Evolutionary conservation across 768 basidiomycete species (phyloP).

Genomic region (Naematelia encephala): DNA sequence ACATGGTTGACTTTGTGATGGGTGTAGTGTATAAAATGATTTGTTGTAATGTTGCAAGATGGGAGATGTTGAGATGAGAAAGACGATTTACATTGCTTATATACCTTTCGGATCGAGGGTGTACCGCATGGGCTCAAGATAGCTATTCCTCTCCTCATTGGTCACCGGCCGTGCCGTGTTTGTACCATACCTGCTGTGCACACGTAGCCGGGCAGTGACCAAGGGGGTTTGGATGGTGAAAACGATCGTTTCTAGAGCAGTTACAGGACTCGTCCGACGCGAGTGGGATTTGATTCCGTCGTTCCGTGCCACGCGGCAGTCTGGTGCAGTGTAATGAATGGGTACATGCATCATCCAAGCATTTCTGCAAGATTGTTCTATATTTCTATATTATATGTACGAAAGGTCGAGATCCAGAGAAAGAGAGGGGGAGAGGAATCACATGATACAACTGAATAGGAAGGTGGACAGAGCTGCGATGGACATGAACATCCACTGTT

Average conservation of each 20-base stretch:
- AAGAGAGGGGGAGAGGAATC: too few relatives aligned
- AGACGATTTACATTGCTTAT: not conserved
- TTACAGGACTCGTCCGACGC: not conserved
- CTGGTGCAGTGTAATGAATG: too few relatives aligned
- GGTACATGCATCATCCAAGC: not conserved
- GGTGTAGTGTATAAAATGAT: not conserved
- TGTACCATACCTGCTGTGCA: not conserved
- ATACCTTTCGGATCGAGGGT: not conserved
- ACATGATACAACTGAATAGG: too few relatives aligned
- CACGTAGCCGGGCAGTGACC: not conserved
- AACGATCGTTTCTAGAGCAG: not conserved
- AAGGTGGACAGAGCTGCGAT: too few relatives aligned
- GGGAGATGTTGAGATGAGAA: not conserved
- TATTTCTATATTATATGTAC: too few relatives aligned
- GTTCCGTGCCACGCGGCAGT: not conserved
- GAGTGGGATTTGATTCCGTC: too few relatives aligned
- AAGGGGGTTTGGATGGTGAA: not conserved
- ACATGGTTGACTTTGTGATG: not conserved
- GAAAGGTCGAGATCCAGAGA: too few relatives aligned
- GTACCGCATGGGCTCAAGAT: not conserved
- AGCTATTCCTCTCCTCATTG: not conserved
- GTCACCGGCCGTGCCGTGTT: not conserved
- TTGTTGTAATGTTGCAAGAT: not conserved
- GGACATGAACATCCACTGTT: too few relatives aligned
- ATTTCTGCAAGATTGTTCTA: not conserved